Evolutionary conservation across 75 land plant species (phyloP).

Genomic region (Cryptomeria japonica): DNA sequence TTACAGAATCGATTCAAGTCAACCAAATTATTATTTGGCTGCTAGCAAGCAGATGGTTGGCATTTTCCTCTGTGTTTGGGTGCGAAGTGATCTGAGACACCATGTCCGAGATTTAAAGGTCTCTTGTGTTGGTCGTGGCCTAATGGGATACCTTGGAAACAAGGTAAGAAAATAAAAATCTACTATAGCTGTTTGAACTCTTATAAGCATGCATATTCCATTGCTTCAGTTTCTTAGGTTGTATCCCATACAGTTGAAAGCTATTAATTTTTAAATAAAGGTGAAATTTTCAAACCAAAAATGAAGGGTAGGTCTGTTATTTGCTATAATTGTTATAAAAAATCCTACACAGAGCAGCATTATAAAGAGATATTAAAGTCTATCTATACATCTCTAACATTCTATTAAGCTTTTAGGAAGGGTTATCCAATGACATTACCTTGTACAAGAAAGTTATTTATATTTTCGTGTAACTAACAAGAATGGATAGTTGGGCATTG

Average conservation of each 20-base stretch:
- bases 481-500: not conserved
- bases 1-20: not conserved
- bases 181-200: not conserved
- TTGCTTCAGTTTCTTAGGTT: not conserved
- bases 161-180: conserved; percentile 25
- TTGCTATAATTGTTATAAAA: not conserved
- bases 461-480: not conserved
- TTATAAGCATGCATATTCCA: not conserved
- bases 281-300: not conserved
- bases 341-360: not conserved
- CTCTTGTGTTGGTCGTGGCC: no score
- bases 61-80: conserved; percentile 43
- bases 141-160: conserved; percentile 30
- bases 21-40: conserved; percentile 19
- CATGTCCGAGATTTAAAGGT: conserved; percentile 46
- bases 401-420: not conserved
- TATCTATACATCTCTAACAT: no score
- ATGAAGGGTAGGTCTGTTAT: not conserved
- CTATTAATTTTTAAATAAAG: not conserved
- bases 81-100: conserved; percentile 19
- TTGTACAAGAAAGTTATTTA: not conserved
- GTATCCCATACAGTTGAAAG: not conserved
- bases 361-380: no score
- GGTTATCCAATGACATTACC: not conserved
- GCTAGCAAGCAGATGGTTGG: conserved; percentile 69